Base-by-base conservation (phyloP, 305 asterid genomes). In the Fraxinus sp. region DNA sequence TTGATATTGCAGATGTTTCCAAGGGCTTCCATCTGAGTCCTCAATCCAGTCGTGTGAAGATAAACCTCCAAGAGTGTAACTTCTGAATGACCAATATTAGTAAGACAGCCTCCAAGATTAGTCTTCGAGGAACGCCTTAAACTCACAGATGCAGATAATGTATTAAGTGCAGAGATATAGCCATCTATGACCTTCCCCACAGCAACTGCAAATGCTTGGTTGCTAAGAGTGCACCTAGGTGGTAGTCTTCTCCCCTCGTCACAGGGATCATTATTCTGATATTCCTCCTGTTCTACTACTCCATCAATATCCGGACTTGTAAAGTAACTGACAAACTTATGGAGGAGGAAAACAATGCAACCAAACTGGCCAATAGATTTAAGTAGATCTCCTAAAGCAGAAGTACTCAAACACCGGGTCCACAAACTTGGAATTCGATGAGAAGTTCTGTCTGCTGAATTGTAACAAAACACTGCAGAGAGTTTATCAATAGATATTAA, bases 191-290 rank as follows among this genome's bases (percentile, higher is more conserved):
- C 90, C 87, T 92, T 95, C 79, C 92, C 90, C 84, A 95, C 93
- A 82, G 98, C 91, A 87, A 95, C 90, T 32, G 98, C 97, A 91
- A 97, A 97, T 80, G 99, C 96, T 87, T 93, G 99, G 89, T 95
- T 95, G 83, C 91, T 89, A 91, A 93, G 92, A 81, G 97, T 88
- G 78, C 79, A 83, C 33, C 87, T 86, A 77, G n/a, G 62, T 72
- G 73, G 43, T 10, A 79, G 32, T 78, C 82, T 33, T 70, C 79
- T 87, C 70, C 84, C 86, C 35, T 79, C 87, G 66, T 85, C 87
- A 80, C 84, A 26, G 16, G 87, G 85, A 83, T 85, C 86, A 72
- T 49, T 75, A 35, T 82, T 80, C 33, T 32, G 81, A 70, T 79
- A 82, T 70, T 85, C 84, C 82, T 86, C 90, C 43, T 79, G 82